Evolutionary conservation across 2,329 filamentous ascomycete species (phyloP).

Genomic region (Coleophoma eucalyptorum): DNA sequence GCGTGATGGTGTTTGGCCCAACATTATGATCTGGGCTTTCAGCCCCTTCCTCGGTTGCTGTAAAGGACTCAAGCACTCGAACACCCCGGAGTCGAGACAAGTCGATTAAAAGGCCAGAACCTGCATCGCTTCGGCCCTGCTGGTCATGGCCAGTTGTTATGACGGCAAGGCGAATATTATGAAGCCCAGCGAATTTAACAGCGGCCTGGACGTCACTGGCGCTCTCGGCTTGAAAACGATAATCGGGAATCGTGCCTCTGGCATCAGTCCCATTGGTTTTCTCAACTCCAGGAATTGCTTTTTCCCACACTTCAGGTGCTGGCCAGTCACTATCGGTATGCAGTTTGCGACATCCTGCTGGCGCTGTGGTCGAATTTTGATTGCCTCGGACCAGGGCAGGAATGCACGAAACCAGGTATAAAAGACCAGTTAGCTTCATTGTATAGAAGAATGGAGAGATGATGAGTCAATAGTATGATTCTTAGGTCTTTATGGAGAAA

Average conservation of each 20-base stretch:
- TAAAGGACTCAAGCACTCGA: background rate
- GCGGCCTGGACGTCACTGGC: constrained; percentile 17
- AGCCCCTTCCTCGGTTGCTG: background rate
- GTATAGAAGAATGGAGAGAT: too few relatives aligned
- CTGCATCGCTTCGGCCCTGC: constrained; percentile 1
- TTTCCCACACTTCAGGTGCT: background rate
- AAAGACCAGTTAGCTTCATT: background rate
- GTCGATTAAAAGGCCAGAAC: background rate
- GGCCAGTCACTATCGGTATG: background rate
- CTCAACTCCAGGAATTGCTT: background rate
- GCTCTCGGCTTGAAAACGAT: background rate
- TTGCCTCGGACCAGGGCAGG: background rate
- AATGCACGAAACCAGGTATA: background rate
- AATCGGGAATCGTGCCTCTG: background rate
- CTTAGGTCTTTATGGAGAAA: too few relatives aligned
- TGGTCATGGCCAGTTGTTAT: constrained; percentile 40
- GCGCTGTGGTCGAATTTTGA: background rate
- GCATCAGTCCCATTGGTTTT: background rate
- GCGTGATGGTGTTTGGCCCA: background rate
- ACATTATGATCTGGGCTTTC: background rate
- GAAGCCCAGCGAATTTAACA: constrained; percentile 26
- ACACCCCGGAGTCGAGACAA: background rate
- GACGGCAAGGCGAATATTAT: constrained; percentile 24
- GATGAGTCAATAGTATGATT: too few relatives aligned
- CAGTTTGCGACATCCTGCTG: background rate